phyloP scores from a whole-genome alignment of 2,329 filamentous ascomycete genomes.

The Coleophoma crateriformis region DNA sequence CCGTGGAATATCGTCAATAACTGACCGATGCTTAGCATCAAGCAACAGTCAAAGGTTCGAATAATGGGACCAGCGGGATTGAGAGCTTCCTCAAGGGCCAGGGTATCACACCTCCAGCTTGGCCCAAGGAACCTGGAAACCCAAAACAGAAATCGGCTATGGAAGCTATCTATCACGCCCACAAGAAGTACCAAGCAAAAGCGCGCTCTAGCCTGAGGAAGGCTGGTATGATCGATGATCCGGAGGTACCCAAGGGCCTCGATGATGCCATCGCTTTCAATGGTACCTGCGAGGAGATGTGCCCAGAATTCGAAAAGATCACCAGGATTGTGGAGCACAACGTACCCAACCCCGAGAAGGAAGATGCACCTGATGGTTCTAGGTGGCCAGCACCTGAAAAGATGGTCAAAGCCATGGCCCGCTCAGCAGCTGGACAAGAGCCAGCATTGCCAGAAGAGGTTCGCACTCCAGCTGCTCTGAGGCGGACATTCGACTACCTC shows the following conservation, averaged over 20 bases:
- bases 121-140: slow-evolving; percentile 50
- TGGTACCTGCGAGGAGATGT: slow-evolving; percentile 66
- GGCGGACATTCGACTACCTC: slow-evolving; percentile 57
- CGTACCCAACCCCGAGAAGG: slow-evolving; percentile 50
- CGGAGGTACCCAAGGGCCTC: slow-evolving; percentile 55
- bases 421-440: slow-evolving; percentile 64
- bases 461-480: slow-evolving; percentile 52
- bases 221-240: slow-evolving; percentile 58
- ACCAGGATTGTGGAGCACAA: slow-evolving; percentile 57
- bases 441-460: slow-evolving; percentile 64
- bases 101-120: slow-evolving; percentile 43
- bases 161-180: slow-evolving; percentile 48
- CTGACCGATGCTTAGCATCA: too few relatives aligned
- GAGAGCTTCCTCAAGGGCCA: not conserved
- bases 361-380: slow-evolving; percentile 30
- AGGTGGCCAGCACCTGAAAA: slow-evolving; percentile 41
- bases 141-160: slow-evolving; percentile 44
- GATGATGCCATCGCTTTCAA: slow-evolving; percentile 62
- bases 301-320: slow-evolving; percentile 61
- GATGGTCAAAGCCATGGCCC: slow-evolving; percentile 64
- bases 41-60: too few relatives aligned
- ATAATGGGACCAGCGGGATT: not conserved
- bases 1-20: too few relatives aligned
- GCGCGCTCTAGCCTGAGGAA: slow-evolving; percentile 53
- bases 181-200: slow-evolving; percentile 50